Base-by-base conservation (phyloP, 208 protist species). In the Trypanosoma platydactyli region DNA sequence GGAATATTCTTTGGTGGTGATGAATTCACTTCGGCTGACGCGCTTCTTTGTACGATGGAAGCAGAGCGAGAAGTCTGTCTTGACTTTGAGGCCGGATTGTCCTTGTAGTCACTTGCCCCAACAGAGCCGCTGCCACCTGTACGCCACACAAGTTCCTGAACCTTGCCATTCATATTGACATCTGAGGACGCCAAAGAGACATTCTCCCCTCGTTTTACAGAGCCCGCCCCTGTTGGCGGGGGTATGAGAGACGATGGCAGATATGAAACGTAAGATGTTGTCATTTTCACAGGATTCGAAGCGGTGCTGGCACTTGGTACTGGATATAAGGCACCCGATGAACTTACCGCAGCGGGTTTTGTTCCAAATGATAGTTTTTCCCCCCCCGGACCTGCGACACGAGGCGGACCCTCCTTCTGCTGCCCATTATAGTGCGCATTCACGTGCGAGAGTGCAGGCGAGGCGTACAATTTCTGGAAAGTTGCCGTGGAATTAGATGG, bases 51-150 rank as follows among this genome's bases (percentile, higher is more conserved):
- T 35, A 20, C 49, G n/a, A 48, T 27, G 62, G 50, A 38, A 38
- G 51, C 42, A 52, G 4, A 25, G 2, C 49, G n/a, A 2, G 33
- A 20, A 22, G 0, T 57, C 25, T 61, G 42, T 15, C 16, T 25
- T 38, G 45, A 55, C 48, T 55, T 33, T 29, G 41, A 25, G 12
- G 48, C 6, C n/a, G 57, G 49, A 16, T 56, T 42, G 11, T 24
- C 35, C 18, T 58, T 24, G 44, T 55, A 51, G 44, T 69, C 67
- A 22, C 68, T 75, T 18, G 76, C 51, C n/a, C 76, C 64, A 25
- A 93, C 79, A 48, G 40, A 63, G 25, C 73, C 83, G 15, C 74
- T 65, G 61, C 67, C 80, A 53, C 81, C 76, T 0, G 83, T 90
- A 63, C 79, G 80, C 84, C 87, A 93, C 60, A 85, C 79, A 29